Conservation (phyloP, 129 eudicot genomes). For the Tanacetum coccineum region DNA sequence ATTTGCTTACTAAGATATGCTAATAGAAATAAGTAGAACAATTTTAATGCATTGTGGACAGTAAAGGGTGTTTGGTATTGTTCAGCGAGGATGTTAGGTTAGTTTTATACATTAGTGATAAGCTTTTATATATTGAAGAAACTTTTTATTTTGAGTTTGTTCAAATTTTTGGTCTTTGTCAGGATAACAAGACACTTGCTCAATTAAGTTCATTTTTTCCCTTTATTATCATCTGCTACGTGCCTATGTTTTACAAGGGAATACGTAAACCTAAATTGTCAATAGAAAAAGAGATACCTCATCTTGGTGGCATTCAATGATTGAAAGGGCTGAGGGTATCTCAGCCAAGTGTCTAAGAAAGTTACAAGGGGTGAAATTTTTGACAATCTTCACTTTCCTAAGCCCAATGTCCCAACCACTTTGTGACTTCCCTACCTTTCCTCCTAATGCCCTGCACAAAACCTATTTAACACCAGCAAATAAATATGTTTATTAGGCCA, state of each 20-base stretch:
- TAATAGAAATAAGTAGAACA: too few species aligned
- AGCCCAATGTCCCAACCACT: constrained; percentile 88
- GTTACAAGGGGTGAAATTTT: constrained; percentile 37
- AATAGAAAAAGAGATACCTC: constrained; percentile 38
- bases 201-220: neutral
- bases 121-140: too few species aligned
- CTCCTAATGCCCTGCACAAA: constrained; percentile 85
- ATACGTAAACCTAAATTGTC: too few species aligned
- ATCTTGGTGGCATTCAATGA: constrained; percentile 87
- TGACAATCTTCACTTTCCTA: constrained; percentile 46
- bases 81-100: too few species aligned
- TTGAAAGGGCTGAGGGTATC: constrained; percentile 48
- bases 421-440: constrained; percentile 57
- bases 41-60: too few species aligned
- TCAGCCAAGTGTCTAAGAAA: constrained; percentile 27
- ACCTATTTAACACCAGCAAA: constrained; percentile 37
- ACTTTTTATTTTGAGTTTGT: neutral
- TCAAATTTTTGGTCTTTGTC: neutral
- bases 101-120: too few species aligned
- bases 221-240: too few species aligned
- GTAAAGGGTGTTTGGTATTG: too few species aligned
- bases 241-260: too few species aligned
- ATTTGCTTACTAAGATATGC: too few species aligned
- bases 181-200: neutral
- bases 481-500: neutral